phyloP scores from a whole-genome alignment of 1,284 basidiomycete species.

The Sparassis latifolia region DNA sequence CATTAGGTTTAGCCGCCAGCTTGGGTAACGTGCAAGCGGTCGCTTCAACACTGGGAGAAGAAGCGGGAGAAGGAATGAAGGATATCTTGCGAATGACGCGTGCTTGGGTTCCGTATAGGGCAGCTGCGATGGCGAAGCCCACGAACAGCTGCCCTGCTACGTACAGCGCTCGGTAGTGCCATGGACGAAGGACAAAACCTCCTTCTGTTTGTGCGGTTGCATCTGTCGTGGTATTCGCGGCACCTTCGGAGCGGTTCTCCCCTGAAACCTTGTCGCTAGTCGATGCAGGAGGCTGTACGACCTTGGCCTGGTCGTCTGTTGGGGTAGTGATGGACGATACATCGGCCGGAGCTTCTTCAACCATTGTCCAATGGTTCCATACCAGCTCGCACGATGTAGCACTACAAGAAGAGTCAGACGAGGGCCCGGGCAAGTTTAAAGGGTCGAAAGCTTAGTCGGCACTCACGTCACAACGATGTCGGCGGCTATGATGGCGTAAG shows the following conservation, averaged over 20 bases:
- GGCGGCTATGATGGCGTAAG: slow-evolving; percentile 27
- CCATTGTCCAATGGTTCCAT: slow-evolving; percentile 32
- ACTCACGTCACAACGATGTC: slow-evolving; percentile 31
- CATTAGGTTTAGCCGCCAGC: slow-evolving; percentile 6
- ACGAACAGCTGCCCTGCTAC: slow-evolving; percentile 24
- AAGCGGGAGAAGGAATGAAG: slow-evolving; percentile 22
- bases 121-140: slow-evolving; percentile 27
- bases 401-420: slow-evolving; percentile 12
- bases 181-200: slow-evolving; percentile 23
- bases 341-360: slow-evolving; percentile 18
- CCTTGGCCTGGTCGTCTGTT: no score
- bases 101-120: slow-evolving; percentile 28
- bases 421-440: background rate
- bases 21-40: background rate
- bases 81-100: slow-evolving; percentile 31
- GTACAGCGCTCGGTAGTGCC: slow-evolving; percentile 31
- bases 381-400: slow-evolving; percentile 30
- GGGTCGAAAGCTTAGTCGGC: background rate
- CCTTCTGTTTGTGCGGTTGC: background rate
- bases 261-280: slow-evolving; percentile 1
- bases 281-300: slow-evolving; percentile 1
- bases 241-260: background rate
- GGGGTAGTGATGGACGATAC: background rate
- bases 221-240: no score
- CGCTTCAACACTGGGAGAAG: background rate